Evolutionary conservation across 164 flowering plant genomes (phyloP).

Genomic region (Berberis vulgaris): DNA sequence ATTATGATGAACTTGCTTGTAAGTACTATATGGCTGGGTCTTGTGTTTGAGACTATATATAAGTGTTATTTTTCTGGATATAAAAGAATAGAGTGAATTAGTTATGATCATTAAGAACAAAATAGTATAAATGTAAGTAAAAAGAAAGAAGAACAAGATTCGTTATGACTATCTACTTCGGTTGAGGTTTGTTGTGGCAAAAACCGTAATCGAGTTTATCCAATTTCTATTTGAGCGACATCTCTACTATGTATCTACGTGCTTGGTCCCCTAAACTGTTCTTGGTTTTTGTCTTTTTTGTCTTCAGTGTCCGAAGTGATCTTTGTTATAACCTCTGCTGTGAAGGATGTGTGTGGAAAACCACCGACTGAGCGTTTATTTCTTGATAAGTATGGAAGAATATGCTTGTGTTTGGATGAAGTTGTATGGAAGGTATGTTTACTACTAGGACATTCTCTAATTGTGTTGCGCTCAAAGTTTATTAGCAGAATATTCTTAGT

Average conservation of each 20-base stretch:
- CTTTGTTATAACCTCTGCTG: slow-evolving; percentile 68
- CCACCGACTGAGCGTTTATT: slow-evolving; percentile 91
- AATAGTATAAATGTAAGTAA: no score
- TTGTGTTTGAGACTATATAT: no score
- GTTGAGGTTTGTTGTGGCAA: no score
- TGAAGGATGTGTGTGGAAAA: slow-evolving; percentile 95
- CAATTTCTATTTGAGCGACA: no score
- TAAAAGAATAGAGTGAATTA: no score
- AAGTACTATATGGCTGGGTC: slow-evolving; percentile 24
- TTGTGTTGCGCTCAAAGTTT: not conserved
- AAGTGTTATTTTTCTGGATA: no score
- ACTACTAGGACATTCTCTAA: not conserved
- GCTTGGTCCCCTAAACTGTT: not conserved
- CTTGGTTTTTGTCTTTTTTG: slow-evolving; percentile 5
- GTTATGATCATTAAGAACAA: no score
- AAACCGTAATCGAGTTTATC: no score
- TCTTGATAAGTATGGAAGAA: slow-evolving; percentile 85
- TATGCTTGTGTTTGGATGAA: slow-evolving; percentile 87
- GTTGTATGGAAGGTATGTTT: slow-evolving; percentile 73
- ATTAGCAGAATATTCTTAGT: no score
- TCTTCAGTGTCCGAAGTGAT: slow-evolving; percentile 84
- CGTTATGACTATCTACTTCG: no score
- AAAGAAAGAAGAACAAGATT: no score
- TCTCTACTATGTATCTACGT: no score
- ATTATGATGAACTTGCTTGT: slow-evolving; percentile 98